Evolutionary conservation across 2,329 filamentous ascomycete species (phyloP), one percentile per base, ranked within the genome.

Genomic region (Incumbomyces lentus): DNA sequence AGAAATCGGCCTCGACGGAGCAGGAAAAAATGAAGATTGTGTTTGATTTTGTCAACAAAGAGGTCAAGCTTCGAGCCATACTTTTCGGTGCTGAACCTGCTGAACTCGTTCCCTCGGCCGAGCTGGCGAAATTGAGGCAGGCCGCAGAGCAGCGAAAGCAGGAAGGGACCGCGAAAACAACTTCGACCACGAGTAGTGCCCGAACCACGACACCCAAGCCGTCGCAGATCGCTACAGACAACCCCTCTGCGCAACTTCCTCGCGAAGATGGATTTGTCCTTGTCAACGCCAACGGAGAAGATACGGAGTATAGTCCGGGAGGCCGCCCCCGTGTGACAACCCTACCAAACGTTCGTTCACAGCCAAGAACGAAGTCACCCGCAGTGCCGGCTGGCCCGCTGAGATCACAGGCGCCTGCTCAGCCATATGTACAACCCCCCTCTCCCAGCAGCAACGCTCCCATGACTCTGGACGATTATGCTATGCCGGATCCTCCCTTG

Each of bases 1-100:
- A 78, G 55, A 66, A 70, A 26, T 62, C 64, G 47, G 62, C 68
- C 39, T 58, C 68, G 33, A 64, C 65, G 2, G 70, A 76, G 37
- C 65, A 71, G 45, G 70, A 74, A 38, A 74, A 75, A 49, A 71
- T 71, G 52, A 71, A 71, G 47, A 66, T 73, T 0, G 78, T 78
- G 52, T 71, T 65, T 6, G 62, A 66, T 1, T 78, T 76, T 51
- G 62, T 66, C 44, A 62, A 60, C 5, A 71, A 71, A 47, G 70
- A 73, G 53, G 64, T 65, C 6, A 68, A 69, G 37, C 57, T 73
- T 32, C 66, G 70, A 36, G 68, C 69, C 43, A 63, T 72, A 16
- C 56, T 72, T 5, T 72, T 45, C 26, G 38, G 38, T 29, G 42
- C 42, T 38, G 42, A 45, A 18, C 33, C 42, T 8, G 42, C 42